Evolutionary conservation across 768 basidiomycete species (phyloP), one percentile per base, ranked within the genome.

Genomic region (Cyclocybe cylindracea): DNA sequence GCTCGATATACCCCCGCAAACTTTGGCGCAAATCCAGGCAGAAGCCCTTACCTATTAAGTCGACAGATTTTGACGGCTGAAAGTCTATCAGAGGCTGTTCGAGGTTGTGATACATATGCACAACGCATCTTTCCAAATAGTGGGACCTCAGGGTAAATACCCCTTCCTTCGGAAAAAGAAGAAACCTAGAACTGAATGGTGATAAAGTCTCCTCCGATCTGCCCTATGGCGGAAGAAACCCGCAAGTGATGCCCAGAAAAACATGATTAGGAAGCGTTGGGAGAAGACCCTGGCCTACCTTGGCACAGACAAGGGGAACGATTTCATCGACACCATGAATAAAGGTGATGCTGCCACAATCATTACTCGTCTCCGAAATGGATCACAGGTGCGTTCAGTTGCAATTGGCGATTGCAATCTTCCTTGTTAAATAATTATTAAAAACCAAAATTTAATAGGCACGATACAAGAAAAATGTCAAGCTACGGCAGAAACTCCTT

Each of bases 301-400:
- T 18, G 4, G 46, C 46, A 7, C 18, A 7, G 10, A 13, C 39
- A 19, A 19, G 60, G 72, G 31, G 70, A 66, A 39, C 63, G 24
- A 24, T 24, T 24, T 24, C 24, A 24, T 83, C 4, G 65, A 60
- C 40, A 67, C 51, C 0, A 61, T 94, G 59, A 91, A 82, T 1
- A 92, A 90, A 65, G 92, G 92, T 2, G 78, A 89, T 56, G 90
- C 91, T 29, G 87, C 86, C 0, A 84, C 85, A 56, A 84, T 93
- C 40, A 87, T 94, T 54, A 84, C 84, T 18, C 84, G 91, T 7
- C 53, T 90, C 50, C 87, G 82, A 63, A 86, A 93, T 60, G 91
- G 91, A 19, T 87, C 87, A 33, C 74, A 80, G 74, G 90, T 88
- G 61, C 32, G 67, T 39, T 33, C 3, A 41, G 46, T 43, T 48